Base-by-base conservation (phyloP, 2,329 filamentous ascomycete genomes). In the Colletotrichum higginsianum region DNA sequence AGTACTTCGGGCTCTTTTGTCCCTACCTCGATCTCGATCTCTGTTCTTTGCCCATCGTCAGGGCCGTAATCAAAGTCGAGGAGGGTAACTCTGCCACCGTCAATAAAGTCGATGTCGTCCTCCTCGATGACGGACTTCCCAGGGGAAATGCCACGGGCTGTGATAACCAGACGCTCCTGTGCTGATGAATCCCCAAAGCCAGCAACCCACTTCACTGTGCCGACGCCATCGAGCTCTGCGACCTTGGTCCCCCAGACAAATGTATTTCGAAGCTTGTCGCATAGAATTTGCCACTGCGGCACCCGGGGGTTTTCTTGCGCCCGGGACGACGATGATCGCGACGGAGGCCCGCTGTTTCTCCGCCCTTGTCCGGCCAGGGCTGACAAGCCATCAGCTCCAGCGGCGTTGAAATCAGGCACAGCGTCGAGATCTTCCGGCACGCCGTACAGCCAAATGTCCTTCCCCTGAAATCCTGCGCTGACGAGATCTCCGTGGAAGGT, bases 371-470 rank as follows among this genome's bases (percentile, higher is more conserved):
- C 75, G 49, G 68, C 66, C 49, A 76, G 21, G 70, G 73, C 71
- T 61, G 76, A 74, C 61, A 76, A 56, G 77, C 66, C 67, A 63
- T 83, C 81, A 40, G 76, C 77, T 21, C 74, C 74, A 1, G 75
- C 67, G n/a, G 78, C 77, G 44, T 77, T 77, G 16, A 75, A 69
- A 38, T 88, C 86, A 2, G 88, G 85, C 23, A 88, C 81, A 26
- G 90, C 87, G 77, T 93, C 92, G 23, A 95, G 82, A 75, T 93
- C 90, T 76, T 92, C 90, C 1, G 94, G 93, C 38, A 96, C 84
- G 35, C 93, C 93, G 79, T 96, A 96, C 2, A 96, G 81, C 92
- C 93, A 96, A 6, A 96, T 83, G 30, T 94, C 90, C 67, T 88
- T 91, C 16, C 89, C 90, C 69, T 92, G 86, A 75, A 95, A 95